phyloP scores from a whole-genome alignment of 2,329 filamentous ascomycete genomes.

The Aspergillus clavatus region DNA sequence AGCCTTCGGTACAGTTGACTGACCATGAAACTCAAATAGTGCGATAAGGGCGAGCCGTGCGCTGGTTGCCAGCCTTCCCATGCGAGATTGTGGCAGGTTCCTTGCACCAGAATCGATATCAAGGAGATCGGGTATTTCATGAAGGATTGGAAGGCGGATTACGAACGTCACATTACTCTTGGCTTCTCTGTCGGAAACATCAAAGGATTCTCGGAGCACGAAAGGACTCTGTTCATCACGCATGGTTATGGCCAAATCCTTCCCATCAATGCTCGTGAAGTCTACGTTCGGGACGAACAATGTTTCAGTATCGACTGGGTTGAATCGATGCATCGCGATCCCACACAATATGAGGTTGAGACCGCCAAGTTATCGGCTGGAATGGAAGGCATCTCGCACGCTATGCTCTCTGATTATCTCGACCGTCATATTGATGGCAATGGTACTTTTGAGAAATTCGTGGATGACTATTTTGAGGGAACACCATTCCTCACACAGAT shows the following conservation, averaged over 20 bases:
- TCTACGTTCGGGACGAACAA: constrained; percentile 85
- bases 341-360: constrained; percentile 76
- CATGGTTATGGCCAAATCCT: constrained; percentile 93
- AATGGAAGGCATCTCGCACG: constrained; percentile 76
- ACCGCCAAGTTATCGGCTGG: constrained; percentile 87
- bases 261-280: constrained; percentile 88
- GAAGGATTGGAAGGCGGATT: constrained; percentile 99
- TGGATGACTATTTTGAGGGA: constrained; percentile 93
- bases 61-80: constrained; percentile 93
- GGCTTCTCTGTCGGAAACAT: constrained; percentile 92
- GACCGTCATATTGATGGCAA: constrained; percentile 92
- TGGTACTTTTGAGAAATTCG: constrained; percentile 83
- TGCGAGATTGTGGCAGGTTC: constrained; percentile 92
- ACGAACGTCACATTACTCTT: constrained; percentile 80
- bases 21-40: constrained; percentile 37
- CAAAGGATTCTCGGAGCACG: constrained; percentile 68
- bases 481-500: constrained; percentile 94
- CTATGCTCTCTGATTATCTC: constrained; percentile 82
- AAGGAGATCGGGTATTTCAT: constrained; percentile 98
- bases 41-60: constrained; percentile 95
- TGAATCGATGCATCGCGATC: constrained; percentile 70
- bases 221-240: constrained; percentile 79
- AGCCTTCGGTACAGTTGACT: not conserved
- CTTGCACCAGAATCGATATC: constrained; percentile 96
- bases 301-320: constrained; percentile 94